Conservation (phyloP, 2,329 filamentous ascomycete species). For the Alternaria dauci region DNA sequence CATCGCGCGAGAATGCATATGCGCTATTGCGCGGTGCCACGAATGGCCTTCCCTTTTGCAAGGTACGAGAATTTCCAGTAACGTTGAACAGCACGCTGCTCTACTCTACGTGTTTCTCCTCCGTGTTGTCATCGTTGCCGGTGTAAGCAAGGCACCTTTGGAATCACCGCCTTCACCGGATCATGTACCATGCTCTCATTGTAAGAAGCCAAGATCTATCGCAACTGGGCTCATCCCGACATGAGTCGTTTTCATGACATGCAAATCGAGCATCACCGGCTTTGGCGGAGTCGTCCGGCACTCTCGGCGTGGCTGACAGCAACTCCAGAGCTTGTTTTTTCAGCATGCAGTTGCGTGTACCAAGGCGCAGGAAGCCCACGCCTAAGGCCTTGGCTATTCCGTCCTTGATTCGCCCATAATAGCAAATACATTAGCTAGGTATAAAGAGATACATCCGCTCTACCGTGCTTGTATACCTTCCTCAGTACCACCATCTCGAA, state of each 20-base stretch:
- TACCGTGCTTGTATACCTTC: not conserved
- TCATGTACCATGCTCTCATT: not conserved
- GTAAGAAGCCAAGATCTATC: not conserved
- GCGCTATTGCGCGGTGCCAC: not conserved
- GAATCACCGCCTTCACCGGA: not conserved
- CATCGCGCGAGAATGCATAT: not conserved
- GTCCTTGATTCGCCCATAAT: not conserved
- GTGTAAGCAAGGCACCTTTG: not conserved
- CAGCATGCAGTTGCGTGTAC: not conserved
- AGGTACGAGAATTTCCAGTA: not conserved
- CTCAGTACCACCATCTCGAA: not conserved
- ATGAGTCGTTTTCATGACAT: not conserved
- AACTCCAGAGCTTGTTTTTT: constrained; percentile 3
- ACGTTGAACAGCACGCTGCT: not conserved
- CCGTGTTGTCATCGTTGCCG: not conserved
- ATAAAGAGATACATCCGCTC: constrained; percentile 6
- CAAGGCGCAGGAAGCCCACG: constrained; percentile 3
- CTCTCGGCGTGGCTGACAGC: not conserved
- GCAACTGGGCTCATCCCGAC: not conserved
- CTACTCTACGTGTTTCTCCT: not conserved
- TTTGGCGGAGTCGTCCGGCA: constrained; percentile 2
- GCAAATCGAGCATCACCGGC: not conserved
- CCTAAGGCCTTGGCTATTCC: constrained; percentile 7
- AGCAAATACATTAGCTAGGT: not conserved
- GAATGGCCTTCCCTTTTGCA: not conserved